Percentiles rank a stretch among this genome's conserved stretches.
phyloP scores from a whole-genome alignment of 352 stramenopile genomes.

The Phytopythium ostracodes region DNA sequence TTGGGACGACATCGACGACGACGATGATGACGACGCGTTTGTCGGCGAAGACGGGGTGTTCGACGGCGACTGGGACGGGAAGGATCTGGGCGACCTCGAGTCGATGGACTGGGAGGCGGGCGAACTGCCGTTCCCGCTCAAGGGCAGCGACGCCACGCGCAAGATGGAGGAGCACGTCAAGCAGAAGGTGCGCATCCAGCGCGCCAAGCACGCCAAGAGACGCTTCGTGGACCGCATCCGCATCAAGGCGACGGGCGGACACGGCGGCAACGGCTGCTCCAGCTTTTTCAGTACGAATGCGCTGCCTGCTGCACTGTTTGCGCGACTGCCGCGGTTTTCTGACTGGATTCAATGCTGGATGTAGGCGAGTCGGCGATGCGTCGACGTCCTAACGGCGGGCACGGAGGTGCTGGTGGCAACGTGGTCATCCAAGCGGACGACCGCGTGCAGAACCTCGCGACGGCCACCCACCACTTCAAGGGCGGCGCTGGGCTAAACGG shows the following conservation, averaged over 20 bases:
- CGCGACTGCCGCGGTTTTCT: neutral
- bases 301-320: neutral
- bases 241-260: slow-evolving; percentile 83
- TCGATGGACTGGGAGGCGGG: slow-evolving; percentile 1
- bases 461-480: slow-evolving; percentile 83
- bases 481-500: slow-evolving; percentile 74
- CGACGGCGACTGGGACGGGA: slow-evolving; percentile 19
- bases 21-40: slow-evolving; percentile 34
- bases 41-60: slow-evolving; percentile 22
- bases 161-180: slow-evolving; percentile 82
- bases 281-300: slow-evolving; percentile 71
- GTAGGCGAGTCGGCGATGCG: slow-evolving; percentile 55
- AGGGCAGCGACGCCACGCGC: slow-evolving; percentile 22
- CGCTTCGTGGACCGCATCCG: slow-evolving; percentile 90
- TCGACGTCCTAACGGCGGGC: slow-evolving; percentile 80
- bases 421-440: slow-evolving; percentile 72
- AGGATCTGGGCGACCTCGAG: slow-evolving; percentile 11
- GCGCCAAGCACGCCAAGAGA: slow-evolving; percentile 83
- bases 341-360: neutral
- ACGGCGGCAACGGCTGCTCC: slow-evolving; percentile 86
- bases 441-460: slow-evolving; percentile 81
- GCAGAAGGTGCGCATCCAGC: slow-evolving; percentile 80
- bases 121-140: slow-evolving; percentile 4
- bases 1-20: slow-evolving; percentile 34
- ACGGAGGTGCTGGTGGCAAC: slow-evolving; percentile 79